A percentile compares a stretch with the other conserved stretches of the same genome.
Conservation (phyloP, 2,329 filamentous ascomycete genomes). For the Penicillium sp. region DNA sequence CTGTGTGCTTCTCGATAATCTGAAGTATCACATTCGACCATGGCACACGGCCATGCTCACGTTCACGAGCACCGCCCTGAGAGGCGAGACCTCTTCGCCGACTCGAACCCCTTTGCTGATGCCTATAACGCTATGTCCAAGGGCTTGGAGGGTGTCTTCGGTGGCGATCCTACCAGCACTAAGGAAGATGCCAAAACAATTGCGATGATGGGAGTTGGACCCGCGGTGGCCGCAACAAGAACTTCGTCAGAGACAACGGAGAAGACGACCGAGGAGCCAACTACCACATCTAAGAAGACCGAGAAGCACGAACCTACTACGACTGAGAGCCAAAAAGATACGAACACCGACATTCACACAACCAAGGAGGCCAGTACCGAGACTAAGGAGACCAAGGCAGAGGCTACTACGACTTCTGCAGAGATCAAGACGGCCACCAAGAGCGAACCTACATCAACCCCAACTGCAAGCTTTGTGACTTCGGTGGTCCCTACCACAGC, state of each 20-base stretch:
- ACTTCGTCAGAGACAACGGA: conserved; percentile 4
- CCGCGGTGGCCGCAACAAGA: conserved; percentile 23
- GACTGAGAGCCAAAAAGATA: not conserved
- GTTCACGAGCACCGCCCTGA: conserved; percentile 23
- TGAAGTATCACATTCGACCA: conserved; percentile 13
- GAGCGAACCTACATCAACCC: conserved; percentile 6
- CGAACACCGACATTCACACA: not conserved
- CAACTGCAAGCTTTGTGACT: conserved; percentile 16
- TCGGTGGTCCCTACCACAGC: conserved; percentile 20
- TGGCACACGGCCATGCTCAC: conserved; percentile 33
- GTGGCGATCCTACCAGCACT: conserved; percentile 39
- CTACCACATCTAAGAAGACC: not conserved
- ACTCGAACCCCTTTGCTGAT: conserved; percentile 25
- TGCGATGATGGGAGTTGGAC: conserved; percentile 24
- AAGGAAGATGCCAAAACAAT: conserved; percentile 10
- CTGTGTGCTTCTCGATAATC: not conserved
- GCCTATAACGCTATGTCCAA: conserved; percentile 51
- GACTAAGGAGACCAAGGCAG: conserved; percentile 13
- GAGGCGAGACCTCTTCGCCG: conserved; percentile 8
- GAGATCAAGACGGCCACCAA: conserved; percentile 1
- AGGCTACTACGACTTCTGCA: conserved; percentile 6
- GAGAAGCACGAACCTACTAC: not conserved
- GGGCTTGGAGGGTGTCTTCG: conserved; percentile 50
- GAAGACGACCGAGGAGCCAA: conserved; percentile 1
- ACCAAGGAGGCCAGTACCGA: conserved; percentile 4